Conservation (phyloP, 2,329 filamentous ascomycete genomes). For the Fusarium ramigenum region DNA sequence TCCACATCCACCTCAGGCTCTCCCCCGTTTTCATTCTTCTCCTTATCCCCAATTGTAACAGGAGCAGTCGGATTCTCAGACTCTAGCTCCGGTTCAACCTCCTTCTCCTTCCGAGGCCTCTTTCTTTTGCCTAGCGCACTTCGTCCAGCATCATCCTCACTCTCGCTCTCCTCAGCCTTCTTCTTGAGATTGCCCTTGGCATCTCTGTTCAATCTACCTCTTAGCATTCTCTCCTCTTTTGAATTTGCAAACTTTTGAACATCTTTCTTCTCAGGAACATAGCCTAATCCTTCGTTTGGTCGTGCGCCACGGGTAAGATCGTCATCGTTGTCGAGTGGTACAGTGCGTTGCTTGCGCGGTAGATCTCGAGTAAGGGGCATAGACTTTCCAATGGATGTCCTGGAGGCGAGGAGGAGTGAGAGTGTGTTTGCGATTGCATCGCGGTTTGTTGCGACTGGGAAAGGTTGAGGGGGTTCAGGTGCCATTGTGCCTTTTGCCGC, state of each 20-base stretch:
- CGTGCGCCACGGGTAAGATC: slow-evolving; percentile 37
- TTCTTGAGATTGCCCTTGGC: slow-evolving; percentile 14
- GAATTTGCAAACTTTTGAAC: slow-evolving; percentile 36
- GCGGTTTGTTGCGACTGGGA: slow-evolving; percentile 51
- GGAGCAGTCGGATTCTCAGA: background rate
- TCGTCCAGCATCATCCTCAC: slow-evolving; percentile 50
- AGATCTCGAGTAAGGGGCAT: slow-evolving; percentile 41
- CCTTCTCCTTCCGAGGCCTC: slow-evolving; percentile 39
- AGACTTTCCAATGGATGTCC: slow-evolving; percentile 47
- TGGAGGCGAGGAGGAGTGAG: slow-evolving; percentile 51
- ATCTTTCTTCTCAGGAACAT: slow-evolving; percentile 43
- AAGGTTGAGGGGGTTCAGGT: slow-evolving; percentile 37
- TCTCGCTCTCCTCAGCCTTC: slow-evolving; percentile 45
- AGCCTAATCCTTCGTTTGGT: slow-evolving; percentile 55
- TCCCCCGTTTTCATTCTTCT: background rate
- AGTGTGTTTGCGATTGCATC: slow-evolving; percentile 55
- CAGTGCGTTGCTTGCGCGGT: slow-evolving; percentile 1
- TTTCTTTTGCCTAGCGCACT: slow-evolving; percentile 52
- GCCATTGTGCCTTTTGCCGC: slow-evolving; percentile 24
- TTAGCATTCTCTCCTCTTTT: slow-evolving; percentile 45
- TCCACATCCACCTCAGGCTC: slow-evolving; percentile 34
- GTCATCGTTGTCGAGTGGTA: slow-evolving; percentile 38
- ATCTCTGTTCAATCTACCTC: slow-evolving; percentile 45
- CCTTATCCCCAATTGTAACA: background rate
- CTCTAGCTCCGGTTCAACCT: background rate